Percentiles rank a stretch among this genome's conserved stretches.
phyloP scores from a whole-genome alignment of 2,329 filamentous ascomycete species.

The Alternaria arbusti region DNA sequence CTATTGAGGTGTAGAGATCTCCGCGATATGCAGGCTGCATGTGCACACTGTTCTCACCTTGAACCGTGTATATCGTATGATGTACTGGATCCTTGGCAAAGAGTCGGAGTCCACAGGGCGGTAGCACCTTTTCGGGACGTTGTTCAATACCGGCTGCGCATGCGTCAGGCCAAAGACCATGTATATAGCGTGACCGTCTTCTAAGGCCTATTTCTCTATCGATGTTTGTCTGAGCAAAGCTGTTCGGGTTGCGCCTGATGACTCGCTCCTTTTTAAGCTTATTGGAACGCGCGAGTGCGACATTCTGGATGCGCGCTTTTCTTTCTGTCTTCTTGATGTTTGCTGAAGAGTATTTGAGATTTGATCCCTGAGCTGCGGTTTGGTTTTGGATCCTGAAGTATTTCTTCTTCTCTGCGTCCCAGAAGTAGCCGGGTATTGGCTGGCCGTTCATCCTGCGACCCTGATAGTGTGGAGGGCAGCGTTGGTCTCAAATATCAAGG shows the following conservation, averaged over 20 bases:
- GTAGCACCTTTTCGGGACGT: slow-evolving; percentile 12
- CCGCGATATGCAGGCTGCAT: slow-evolving; percentile 13
- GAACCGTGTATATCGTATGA: slow-evolving; percentile 31
- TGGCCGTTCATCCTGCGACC: slow-evolving; percentile 44
- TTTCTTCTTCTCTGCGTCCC: slow-evolving; percentile 55
- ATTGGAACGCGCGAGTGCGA: slow-evolving; percentile 6
- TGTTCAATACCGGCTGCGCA: slow-evolving; percentile 23
- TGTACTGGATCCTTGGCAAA: slow-evolving; percentile 38
- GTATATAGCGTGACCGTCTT: slow-evolving; percentile 25
- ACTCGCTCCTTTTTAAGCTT: slow-evolving; percentile 35
- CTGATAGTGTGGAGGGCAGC: neutral
- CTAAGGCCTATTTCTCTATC: slow-evolving; percentile 37
- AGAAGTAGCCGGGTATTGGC: slow-evolving; percentile 58
- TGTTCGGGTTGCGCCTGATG: slow-evolving; percentile 22
- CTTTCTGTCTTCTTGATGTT: slow-evolving; percentile 49
- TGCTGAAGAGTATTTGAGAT: slow-evolving; percentile 49
- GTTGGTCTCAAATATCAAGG: neutral
- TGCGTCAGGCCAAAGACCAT: slow-evolving; percentile 35
- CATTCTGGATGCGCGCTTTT: slow-evolving; percentile 27
- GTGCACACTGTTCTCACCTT: slow-evolving; percentile 31
- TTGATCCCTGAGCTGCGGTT: slow-evolving; percentile 38
- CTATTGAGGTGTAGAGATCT: too few relatives aligned
- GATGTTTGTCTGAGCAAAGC: slow-evolving; percentile 25
- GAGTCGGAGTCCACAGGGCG: slow-evolving; percentile 16
- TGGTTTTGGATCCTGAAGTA: slow-evolving; percentile 57